Base-by-base conservation (phyloP, 192 early-diverging fungal species). In the Helicostylum pulchrum region DNA sequence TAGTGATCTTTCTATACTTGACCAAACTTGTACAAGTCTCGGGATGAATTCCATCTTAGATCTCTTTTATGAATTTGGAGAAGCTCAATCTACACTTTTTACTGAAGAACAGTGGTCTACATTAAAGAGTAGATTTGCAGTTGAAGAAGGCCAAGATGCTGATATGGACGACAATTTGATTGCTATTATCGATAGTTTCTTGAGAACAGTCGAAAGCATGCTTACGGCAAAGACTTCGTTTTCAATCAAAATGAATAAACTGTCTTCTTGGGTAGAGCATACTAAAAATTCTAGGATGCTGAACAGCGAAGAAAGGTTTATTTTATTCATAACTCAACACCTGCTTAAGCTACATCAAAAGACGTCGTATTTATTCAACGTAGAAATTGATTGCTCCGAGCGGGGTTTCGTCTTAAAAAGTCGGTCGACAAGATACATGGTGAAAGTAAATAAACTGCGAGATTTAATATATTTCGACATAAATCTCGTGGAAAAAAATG, bases 41-140 rank as follows among this genome's bases (percentile, higher is more conserved):
- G 55, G 39, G 4, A 57, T 57, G 55, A 57, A 57, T 57, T 57
- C 36, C 34, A 36, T 57, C 11, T 42, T 57, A 1, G 55, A 57
- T 57, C 34, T 57, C 19, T 57, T 36, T 10, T 57, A 57, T 11
- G 1, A 26, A 20, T 57, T 43, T 9, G 9, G 19, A 9, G 55
- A 57, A 11, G 39, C 15, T 10, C 55, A 57, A 20, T 57, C 55
- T 17, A 44, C 39, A 10, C 19, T 57, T 34, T 57, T 44, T 21
- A 57, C 31, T 17, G 17, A 44, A 57, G 20, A 43, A 19, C 55
- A 57, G 42, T 57, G 55, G 55, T 6, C 8, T 10, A 17, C 39
- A 42, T 57, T 57, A 44, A 14, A 57, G 19, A 3, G 9, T 36
- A 32, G 36, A 11, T 57, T 44, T 44, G 15, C 55, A 36, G 39